Evolutionary conservation across 1,139 yeast genomes (phyloP).

Genomic region (Candida sp.): DNA sequence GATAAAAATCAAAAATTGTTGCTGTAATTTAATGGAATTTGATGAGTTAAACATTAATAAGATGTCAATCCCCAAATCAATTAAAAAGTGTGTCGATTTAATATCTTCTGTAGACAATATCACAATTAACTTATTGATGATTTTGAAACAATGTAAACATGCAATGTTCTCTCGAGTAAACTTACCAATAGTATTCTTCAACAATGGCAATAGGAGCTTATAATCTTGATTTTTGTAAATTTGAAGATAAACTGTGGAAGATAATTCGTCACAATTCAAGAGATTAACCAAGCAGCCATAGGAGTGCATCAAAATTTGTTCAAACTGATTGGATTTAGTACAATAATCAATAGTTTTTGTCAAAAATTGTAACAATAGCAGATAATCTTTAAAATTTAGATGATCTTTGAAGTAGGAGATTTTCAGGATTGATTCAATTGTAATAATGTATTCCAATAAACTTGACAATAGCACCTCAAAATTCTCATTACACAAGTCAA

Average conservation of each 20-base stretch:
- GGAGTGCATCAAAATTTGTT: conserved; percentile 24
- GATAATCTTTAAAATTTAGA: conserved; percentile 30
- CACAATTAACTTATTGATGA: conserved; percentile 36
- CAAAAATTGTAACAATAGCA: conserved; percentile 18
- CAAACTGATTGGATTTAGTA: conserved; percentile 9
- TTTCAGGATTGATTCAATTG: conserved; percentile 23
- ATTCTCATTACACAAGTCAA: conserved; percentile 13
- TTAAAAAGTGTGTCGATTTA: conserved; percentile 23
- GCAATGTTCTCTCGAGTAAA: conserved; percentile 22
- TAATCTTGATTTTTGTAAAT: conserved; percentile 15
- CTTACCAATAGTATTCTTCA: conserved; percentile 14
- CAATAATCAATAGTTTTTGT: conserved; percentile 4
- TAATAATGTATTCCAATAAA: conserved; percentile 28
- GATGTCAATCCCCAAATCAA: conserved; percentile 27
- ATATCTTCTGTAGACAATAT: conserved; percentile 29
- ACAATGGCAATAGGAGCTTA: conserved; percentile 17
- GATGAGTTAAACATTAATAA: conserved; percentile 24
- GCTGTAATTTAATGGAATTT: conserved; percentile 27
- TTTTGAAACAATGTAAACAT: conserved; percentile 22
- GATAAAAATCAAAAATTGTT: conserved; percentile 32
- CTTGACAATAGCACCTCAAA: conserved; percentile 27
- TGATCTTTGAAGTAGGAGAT: conserved; percentile 38
- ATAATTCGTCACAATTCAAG: conserved; percentile 23
- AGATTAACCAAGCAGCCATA: conserved; percentile 20
- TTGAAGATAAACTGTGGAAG: conserved; percentile 19